Percentiles rank a stretch among this genome's conserved stretches.
Conservation (phyloP, 1,139 yeast genomes). For the Wickerhamomyces sp. region DNA sequence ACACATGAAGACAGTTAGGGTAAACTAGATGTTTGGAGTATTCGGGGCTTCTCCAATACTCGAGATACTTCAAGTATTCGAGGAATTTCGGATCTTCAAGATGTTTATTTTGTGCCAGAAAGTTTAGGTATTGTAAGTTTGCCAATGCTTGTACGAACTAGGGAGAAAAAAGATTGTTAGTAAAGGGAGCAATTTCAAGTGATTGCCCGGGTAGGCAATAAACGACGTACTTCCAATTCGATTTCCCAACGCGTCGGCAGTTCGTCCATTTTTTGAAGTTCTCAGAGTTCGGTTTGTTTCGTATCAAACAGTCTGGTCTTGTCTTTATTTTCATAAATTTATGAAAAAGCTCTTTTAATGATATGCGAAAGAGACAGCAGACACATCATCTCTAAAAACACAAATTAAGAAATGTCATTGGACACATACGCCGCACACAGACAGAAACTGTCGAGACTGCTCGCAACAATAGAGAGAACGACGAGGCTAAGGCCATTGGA, state of each 20-base stretch:
- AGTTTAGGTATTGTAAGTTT: constrained; percentile 64
- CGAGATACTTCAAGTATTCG: constrained; percentile 56
- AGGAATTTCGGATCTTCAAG: constrained; percentile 51
- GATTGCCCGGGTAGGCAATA: not conserved
- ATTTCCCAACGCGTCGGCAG: constrained; percentile 50
- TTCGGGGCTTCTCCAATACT: constrained; percentile 65
- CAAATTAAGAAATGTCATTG: not conserved
- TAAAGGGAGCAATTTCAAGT: not conserved
- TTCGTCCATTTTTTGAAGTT: constrained; percentile 22
- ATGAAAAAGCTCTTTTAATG: too few species aligned
- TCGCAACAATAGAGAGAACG: not conserved
- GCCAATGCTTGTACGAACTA: constrained; percentile 72
- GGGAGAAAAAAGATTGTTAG: constrained; percentile 1
- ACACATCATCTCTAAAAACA: too few species aligned
- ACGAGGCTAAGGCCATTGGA: constrained; percentile 14
- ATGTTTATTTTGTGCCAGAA: constrained; percentile 56
- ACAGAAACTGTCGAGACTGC: not conserved
- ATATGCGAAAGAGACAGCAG: too few species aligned
- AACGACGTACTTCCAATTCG: constrained; percentile 4
- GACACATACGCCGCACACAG: constrained; percentile 5
- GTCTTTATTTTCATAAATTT: too few species aligned
- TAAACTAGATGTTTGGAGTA: constrained; percentile 63
- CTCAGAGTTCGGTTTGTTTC: too few species aligned
- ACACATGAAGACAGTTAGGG: constrained; percentile 64
- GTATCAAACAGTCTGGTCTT: too few species aligned